A percentile compares a stretch with the other conserved stretches of the same genome.
These are phyloP conservation scores for Colletotrichum salicis DNA, from an alignment of 2,329 filamentous ascomycete species.

Conservation along the genomic window DNA sequence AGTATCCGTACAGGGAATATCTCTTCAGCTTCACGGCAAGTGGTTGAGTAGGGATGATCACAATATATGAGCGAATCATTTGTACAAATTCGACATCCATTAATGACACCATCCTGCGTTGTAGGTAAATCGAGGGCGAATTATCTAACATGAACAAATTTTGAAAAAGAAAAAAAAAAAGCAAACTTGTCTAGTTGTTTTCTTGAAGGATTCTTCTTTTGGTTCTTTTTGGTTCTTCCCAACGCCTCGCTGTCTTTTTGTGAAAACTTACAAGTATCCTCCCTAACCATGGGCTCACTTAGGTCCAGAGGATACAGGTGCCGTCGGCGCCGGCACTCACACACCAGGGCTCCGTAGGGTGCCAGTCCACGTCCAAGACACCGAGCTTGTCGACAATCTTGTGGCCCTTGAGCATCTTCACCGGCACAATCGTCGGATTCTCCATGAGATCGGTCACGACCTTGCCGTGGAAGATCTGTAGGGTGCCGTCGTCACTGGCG, in stretches of 20 bases:
- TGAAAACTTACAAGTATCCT: slow-evolving; percentile 30
- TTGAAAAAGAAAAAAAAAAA: not conserved
- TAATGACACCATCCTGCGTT: slow-evolving; percentile 18
- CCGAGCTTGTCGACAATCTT: slow-evolving; percentile 86
- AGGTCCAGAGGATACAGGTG: slow-evolving; percentile 89
- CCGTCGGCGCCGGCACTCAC: slow-evolving; percentile 95
- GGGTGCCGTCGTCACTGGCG: slow-evolving; percentile 90
- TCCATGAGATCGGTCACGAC: slow-evolving; percentile 95
- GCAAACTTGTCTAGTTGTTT: slow-evolving; percentile 8
- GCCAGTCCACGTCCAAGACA: slow-evolving; percentile 96
- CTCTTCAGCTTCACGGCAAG: too few relatives aligned
- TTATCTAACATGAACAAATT: slow-evolving; percentile 12
- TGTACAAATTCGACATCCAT: slow-evolving; percentile 23
- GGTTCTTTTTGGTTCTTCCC: slow-evolving; percentile 31
- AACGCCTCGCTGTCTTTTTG: slow-evolving; percentile 36
- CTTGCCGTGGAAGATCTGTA: slow-evolving; percentile 97
- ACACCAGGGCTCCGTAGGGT: slow-evolving; percentile 92
- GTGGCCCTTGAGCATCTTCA: slow-evolving; percentile 94
- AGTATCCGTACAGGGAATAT: too few relatives aligned
- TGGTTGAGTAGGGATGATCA: not conserved
- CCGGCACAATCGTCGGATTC: slow-evolving; percentile 93
- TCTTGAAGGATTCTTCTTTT: slow-evolving; percentile 2
- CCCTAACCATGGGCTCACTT: slow-evolving; percentile 1
- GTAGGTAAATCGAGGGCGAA: slow-evolving; percentile 6
- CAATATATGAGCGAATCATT: not conserved